A percentile compares a stretch with the other conserved stretches of the same genome.
phyloP scores from a whole-genome alignment of 2,329 filamentous ascomycete species.

The Fusarium agapanthi region DNA sequence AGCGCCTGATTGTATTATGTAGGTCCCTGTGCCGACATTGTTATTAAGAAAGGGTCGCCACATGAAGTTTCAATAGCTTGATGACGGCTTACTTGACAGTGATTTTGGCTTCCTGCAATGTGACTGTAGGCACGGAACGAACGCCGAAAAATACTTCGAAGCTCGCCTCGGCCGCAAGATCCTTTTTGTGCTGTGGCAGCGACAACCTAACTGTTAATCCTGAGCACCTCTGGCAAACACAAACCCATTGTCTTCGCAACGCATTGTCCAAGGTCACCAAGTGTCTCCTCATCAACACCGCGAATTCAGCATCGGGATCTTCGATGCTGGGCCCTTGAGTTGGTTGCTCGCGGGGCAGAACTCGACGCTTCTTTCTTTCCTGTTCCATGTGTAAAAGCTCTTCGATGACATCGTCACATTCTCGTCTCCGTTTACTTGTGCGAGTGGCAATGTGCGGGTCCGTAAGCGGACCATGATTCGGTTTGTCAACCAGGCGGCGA shows the following conservation, averaged over 20 bases:
- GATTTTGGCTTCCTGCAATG: not conserved
- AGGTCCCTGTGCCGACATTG: not conserved
- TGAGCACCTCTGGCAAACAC: not conserved
- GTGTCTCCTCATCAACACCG: not conserved
- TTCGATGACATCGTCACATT: not conserved
- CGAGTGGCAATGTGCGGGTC: not conserved
- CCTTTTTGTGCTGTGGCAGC: not conserved
- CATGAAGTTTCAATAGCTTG: not conserved
- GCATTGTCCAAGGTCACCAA: not conserved
- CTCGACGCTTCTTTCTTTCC: not conserved
- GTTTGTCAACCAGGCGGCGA: not conserved
- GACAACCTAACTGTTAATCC: not conserved
- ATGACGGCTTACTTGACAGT: not conserved
- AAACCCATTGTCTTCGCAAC: not conserved
- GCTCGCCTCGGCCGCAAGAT: not conserved
- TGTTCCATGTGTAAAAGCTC: not conserved
- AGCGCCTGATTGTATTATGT: not conserved
- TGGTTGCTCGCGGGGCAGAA: not conserved
- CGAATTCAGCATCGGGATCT: not conserved
- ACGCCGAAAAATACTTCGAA: not conserved
- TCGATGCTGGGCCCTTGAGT: rapidly evolving
- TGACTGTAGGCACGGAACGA: not conserved
- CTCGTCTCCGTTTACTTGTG: not conserved
- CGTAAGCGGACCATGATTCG: not conserved
- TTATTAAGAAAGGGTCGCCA: not conserved